A percentile compares a stretch with the other conserved stretches of the same genome.
phyloP scores from a whole-genome alignment of 2,329 filamentous ascomycete species.

The Geosmithia putterillii region DNA sequence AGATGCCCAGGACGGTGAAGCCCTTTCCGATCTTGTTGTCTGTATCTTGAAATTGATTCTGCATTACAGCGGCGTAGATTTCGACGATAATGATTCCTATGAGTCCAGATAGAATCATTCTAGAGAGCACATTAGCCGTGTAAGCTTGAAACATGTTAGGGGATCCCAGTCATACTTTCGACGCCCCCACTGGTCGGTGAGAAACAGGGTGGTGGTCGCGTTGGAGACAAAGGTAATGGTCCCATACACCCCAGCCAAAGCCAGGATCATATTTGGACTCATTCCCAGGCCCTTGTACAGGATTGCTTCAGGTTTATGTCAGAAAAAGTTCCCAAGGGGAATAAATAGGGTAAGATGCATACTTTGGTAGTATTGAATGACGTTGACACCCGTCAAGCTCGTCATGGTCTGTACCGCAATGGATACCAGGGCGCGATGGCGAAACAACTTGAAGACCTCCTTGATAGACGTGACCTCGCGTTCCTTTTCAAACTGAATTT shows the following conservation, averaged over 20 bases:
- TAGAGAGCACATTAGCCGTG: not conserved
- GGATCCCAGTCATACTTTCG: slow-evolving; percentile 21
- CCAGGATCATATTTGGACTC: slow-evolving; percentile 32
- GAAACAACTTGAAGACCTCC: slow-evolving; percentile 39
- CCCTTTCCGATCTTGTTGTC: slow-evolving; percentile 43
- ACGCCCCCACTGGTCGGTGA: slow-evolving; percentile 46
- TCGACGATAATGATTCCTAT: slow-evolving; percentile 39
- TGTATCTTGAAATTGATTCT: slow-evolving; percentile 40
- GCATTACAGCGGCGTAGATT: slow-evolving; percentile 48
- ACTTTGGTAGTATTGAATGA: slow-evolving; percentile 32
- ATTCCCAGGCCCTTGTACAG: slow-evolving; percentile 43
- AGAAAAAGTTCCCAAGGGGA: not conserved
- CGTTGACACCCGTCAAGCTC: slow-evolving; percentile 42
- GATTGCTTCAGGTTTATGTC: slow-evolving; percentile 17
- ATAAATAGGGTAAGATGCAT: not conserved
- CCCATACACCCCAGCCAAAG: slow-evolving; percentile 40
- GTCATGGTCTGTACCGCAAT: slow-evolving; percentile 47
- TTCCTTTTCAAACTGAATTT: slow-evolving; percentile 45
- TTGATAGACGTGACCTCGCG: slow-evolving; percentile 37
- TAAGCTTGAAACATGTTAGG: not conserved
- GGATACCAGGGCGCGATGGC: slow-evolving; percentile 37
- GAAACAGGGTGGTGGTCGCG: slow-evolving; percentile 33
- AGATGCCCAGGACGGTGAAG: slow-evolving; percentile 47
- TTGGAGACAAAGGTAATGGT: slow-evolving; percentile 39
- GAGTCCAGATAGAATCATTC: slow-evolving; percentile 41